Evolutionary conservation across 257 asterid genomes (phyloP), one percentile per base, ranked within the genome.

Genomic region (Osmanthus fragrans): DNA sequence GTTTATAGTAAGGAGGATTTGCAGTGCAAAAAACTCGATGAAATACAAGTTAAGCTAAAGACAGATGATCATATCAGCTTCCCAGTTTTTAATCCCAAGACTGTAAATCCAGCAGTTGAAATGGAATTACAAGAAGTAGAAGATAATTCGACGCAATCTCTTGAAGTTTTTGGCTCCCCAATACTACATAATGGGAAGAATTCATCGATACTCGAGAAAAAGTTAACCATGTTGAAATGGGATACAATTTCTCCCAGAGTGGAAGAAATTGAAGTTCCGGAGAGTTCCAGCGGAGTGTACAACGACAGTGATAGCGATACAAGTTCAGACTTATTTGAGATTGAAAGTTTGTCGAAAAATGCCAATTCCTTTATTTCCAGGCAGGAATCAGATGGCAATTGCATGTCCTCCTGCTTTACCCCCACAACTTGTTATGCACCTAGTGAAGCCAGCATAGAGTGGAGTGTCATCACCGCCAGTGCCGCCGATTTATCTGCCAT

Each of bases 391-490:
- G 88, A 83, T n/a, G 76, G 86, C 8, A 78, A 83, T n/a, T 76
- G 86, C 11, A 76, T 84, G 82, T 82, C 83, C 3, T 75, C 80
- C 36, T 74, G 85, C 10, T 27, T 75, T 33, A 70, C 86, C 18
- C 90, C 83, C 34, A 37, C 81, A 7, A 77, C 84, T 0, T 88
- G 91, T 72, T 90, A 91, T 70, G 94, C 94, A 4, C 97, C 97
- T 27, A 94, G 98, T 11, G 97, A 94, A 79, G 96, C 90, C 27
- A 94, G 98, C 80, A 82, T 94, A 73, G 96, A 92, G 76, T 92
- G 97, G 98, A 94, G 97, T 29, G 91, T 91, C 2, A 81, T 87
- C 4, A 92, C 98, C 0, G 97, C 96, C 63, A 94, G 94, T 40
- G 96, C 93, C 7, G 96, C 89, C 7, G 89, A 86, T 88, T 92